phyloP scores from a whole-genome alignment of 2,329 filamentous ascomycete species.

The Aureobasidium sp. region DNA sequence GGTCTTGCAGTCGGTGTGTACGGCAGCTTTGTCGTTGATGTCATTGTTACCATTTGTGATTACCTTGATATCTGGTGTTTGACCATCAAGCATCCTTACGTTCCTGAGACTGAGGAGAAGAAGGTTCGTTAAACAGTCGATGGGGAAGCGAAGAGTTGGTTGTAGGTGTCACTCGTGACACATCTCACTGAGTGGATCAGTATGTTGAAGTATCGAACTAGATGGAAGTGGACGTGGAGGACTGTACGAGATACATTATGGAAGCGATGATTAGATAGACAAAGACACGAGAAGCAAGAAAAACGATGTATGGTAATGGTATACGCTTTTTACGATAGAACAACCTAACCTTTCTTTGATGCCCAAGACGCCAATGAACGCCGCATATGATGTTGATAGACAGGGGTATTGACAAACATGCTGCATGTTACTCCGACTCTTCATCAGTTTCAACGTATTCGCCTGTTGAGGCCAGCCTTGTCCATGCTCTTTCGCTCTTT shows the following conservation, averaged over 20 bases:
- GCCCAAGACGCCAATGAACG: neutral
- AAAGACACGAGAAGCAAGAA: neutral
- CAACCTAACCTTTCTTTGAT: neutral
- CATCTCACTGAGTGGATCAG: neutral
- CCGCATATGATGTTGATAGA: neutral
- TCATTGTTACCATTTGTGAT: slow-evolving; percentile 96
- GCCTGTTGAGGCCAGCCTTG: neutral
- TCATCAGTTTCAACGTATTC: slow-evolving; percentile 5
- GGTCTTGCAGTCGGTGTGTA: slow-evolving; percentile 85
- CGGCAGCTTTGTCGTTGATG: slow-evolving; percentile 92
- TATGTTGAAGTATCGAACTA: neutral
- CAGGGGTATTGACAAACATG: neutral
- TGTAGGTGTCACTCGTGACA: neutral
- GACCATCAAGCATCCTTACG: slow-evolving; percentile 78
- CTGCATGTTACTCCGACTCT: neutral
- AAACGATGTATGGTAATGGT: slow-evolving; percentile 8
- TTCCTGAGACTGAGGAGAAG: slow-evolving; percentile 7
- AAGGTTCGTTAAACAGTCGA: neutral
- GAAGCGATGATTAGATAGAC: neutral
- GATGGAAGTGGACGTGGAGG: neutral
- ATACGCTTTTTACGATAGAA: slow-evolving; percentile 8
- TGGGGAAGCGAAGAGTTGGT: neutral
- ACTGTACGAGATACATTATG: neutral
- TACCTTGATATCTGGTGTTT: slow-evolving; percentile 98
- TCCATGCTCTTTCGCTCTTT: slow-evolving; percentile 7